Evolutionary conservation across 208 protist genomes (phyloP), one percentile per base, ranked within the genome.

Genomic region (Tritrichomonas foetus): DNA sequence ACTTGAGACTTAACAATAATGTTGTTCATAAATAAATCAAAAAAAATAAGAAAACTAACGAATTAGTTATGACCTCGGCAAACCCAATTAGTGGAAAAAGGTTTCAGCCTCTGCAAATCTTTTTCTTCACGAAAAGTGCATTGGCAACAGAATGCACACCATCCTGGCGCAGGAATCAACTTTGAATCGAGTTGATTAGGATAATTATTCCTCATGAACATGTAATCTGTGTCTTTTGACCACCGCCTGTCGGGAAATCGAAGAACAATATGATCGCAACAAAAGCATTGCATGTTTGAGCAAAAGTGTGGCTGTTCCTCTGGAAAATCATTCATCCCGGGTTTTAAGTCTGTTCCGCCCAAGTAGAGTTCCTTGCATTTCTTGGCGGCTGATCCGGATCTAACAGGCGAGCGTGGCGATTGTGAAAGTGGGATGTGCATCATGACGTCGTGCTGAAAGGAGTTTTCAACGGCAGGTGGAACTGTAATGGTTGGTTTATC

Each of bases 141-240:
- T 53, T 84, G 74, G 53, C 74, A 84, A 84, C 74, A 84, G 53
- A 53, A 84, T 53, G 74, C 74, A n/a, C 41, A 84, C 27, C 27
- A 84, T 53, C 74, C 74, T n/a, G 74, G 74, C 13, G 36, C 14
- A n/a, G 36, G 74, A 84, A 84, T 44, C 1, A 84, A 44, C 16
- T 44, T 49, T 84, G 36, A 33, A 30, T 84, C 36, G 1, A 84
- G 25, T 16, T 49, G 49, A n/a, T 84, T 53, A 14, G 74, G 74
- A 22, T 84, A 84, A 25, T 84, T 84, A 53, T 84, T 84, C n/a
- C 74, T 84, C 16, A 53, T 11, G 44, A 84, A 84, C 9, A 84
- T 33, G 53, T 84, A 84, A 53, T 84, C 44, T 13, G 36, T 44
- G 33, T 49, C 14, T 53, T 33, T 47, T 53, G 36, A 11, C 74